Evolutionary conservation across 805 yeast genomes (phyloP), one percentile per base, ranked within the genome.

Genomic region (Saccharomyces mikatae): DNA sequence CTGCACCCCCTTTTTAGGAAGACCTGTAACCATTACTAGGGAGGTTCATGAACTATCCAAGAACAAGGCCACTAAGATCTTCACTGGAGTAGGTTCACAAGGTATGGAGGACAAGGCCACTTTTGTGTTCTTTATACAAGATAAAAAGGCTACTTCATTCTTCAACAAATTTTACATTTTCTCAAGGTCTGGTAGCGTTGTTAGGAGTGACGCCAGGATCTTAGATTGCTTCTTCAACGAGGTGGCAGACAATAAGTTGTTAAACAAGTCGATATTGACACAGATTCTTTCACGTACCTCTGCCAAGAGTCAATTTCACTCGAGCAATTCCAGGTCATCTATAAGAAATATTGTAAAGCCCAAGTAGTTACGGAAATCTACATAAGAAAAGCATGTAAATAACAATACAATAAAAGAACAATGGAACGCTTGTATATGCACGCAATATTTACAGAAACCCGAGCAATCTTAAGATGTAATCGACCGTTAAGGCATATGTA

Each of bases 401-500:
- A 46, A 11, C 27, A 26, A 26, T 11, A 9, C 5, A 41, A 26
- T 28, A 27, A 36, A 47, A 29, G 31, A 29, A 29, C 31, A 29
- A 29, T 29, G 10, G 17, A 22, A 10, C 28, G 8, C 44, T 5
- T 44, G 31, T 29, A 46, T 46, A 27, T 49, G 48, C 32, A 36
- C 4, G 44, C 8, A 8, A 53, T 36, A 17, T 17, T 59, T 57
- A 63, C 55, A 67, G 52, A n/a, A 64, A 27, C 5, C 72, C 72
- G 29, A 68, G 47, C 9, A 62, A 50, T 58, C 74, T 74, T 56
- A 84, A 68, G 28, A 84, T 52, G 63, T 86, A 87, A 67, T 87
- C 95, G 48, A 84, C 58, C 48, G 84, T 66, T 61, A 87, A 77
- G 8, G 92, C 94, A 41, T 75, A 68, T 73, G 87, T 80, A 58